phyloP scores from a whole-genome alignment of 192 early-diverging fungal genomes.

The Helicostylum pulchrum region DNA sequence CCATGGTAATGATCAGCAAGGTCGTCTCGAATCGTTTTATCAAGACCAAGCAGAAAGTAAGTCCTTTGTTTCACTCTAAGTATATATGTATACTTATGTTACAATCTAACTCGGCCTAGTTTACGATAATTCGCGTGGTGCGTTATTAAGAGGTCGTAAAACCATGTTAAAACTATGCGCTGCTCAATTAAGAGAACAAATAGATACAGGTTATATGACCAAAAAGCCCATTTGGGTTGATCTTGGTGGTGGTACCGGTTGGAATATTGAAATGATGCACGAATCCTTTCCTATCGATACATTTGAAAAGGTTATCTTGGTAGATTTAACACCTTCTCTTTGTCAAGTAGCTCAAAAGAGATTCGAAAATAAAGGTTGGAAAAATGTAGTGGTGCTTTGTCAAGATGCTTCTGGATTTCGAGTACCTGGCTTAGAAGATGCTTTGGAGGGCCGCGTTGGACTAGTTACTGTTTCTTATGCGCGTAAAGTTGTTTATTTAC shows the following conservation, averaged over 20 bases:
- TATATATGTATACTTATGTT: conserved; percentile 15
- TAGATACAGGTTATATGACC: conserved; percentile 14
- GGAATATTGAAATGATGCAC: conserved; percentile 81
- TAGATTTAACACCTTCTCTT: conserved; percentile 79
- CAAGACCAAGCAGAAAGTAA: conserved; percentile 69
- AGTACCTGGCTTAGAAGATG: conserved; percentile 54
- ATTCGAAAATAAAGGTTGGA: conserved; percentile 75
- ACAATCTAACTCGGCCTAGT: conserved; percentile 34
- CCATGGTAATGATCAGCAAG: conserved; percentile 64
- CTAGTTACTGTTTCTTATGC: conserved; percentile 88
- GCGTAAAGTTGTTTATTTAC: conserved; percentile 17
- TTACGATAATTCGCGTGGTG: conserved; percentile 71
- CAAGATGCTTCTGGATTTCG: conserved; percentile 72
- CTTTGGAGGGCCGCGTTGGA: conserved; percentile 61
- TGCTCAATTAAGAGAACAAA: conserved; percentile 61
- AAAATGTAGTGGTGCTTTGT: conserved; percentile 76
- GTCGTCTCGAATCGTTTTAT: conserved; percentile 78
- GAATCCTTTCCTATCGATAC: conserved; percentile 64
- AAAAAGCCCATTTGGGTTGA: conserved; percentile 57
- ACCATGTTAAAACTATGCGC: conserved; percentile 83
- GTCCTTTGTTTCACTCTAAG: not conserved
- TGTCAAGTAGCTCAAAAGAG: conserved; percentile 75
- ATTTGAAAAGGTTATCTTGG: conserved; percentile 75
- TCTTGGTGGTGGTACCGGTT: conserved; percentile 67
- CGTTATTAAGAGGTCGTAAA: conserved; percentile 69